These are phyloP conservation scores for Rosa chinensis DNA, from an alignment of 306 rosid genomes.

Conservation along the genomic window DNA sequence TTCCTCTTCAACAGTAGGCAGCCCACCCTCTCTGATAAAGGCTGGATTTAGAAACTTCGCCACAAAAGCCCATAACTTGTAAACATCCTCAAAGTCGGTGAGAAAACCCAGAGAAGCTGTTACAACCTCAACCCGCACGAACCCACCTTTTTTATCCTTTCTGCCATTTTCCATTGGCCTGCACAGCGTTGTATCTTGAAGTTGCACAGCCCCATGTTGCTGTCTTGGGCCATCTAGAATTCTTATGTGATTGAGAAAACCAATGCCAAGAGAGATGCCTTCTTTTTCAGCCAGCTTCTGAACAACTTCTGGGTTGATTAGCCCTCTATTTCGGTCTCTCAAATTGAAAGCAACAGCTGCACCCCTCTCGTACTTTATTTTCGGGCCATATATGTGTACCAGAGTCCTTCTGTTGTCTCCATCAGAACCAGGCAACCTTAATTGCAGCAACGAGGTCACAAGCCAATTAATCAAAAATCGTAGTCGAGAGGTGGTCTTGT, in stretches of 20 bases:
- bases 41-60: slow-evolving; percentile 80
- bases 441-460: slow-evolving; percentile 81
- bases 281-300: slow-evolving; percentile 92
- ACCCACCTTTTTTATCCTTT: slow-evolving; percentile 55
- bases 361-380: slow-evolving; percentile 92
- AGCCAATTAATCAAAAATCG: slow-evolving; percentile 95
- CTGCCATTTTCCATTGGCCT: slow-evolving; percentile 77
- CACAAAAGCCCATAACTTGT: slow-evolving; percentile 90
- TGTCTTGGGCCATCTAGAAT: slow-evolving; percentile 61
- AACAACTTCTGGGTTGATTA: slow-evolving; percentile 82
- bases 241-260: slow-evolving; percentile 80
- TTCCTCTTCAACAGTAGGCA: slow-evolving; percentile 76
- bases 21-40: slow-evolving; percentile 61
- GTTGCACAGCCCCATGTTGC: slow-evolving; percentile 43
- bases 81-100: slow-evolving; percentile 90
- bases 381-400: slow-evolving; percentile 87
- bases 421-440: slow-evolving; percentile 56
- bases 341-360: slow-evolving; percentile 94
- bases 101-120: slow-evolving; percentile 87
- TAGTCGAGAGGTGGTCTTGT: slow-evolving; percentile 77
- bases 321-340: slow-evolving; percentile 62
- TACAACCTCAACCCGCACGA: slow-evolving; percentile 78
- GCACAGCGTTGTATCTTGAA: slow-evolving; percentile 63
- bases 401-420: slow-evolving; percentile 49
- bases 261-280: slow-evolving; percentile 84